Evolutionary conservation across 1,139 yeast species (phyloP).

Genomic region (Magnusiomyces ingens): DNA sequence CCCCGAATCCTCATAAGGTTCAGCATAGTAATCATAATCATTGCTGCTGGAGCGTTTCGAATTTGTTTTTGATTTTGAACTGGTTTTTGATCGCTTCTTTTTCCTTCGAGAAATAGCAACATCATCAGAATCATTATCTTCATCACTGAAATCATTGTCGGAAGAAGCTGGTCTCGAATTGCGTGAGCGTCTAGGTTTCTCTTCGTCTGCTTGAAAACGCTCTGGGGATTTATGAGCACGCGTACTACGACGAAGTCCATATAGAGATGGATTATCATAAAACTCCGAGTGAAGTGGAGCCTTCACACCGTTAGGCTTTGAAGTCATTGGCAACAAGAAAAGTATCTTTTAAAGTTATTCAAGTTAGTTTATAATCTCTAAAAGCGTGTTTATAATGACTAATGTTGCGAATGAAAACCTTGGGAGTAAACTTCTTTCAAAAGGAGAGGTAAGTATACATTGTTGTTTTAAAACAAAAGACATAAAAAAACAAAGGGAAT

Average conservation of each 20-base stretch:
- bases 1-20: slow-evolving; percentile 5
- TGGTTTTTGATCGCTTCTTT: slow-evolving; percentile 14
- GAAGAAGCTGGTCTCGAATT: slow-evolving; percentile 20
- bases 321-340: not conserved
- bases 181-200: slow-evolving; percentile 20
- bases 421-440: not conserved
- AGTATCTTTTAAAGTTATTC: no score
- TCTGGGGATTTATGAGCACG: slow-evolving; percentile 54
- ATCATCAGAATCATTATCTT: slow-evolving; percentile 22
- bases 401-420: not conserved
- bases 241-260: slow-evolving; percentile 83
- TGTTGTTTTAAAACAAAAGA: not conserved
- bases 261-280: slow-evolving; percentile 65
- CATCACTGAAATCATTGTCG: slow-evolving; percentile 20
- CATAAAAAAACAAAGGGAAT: not conserved
- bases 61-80: slow-evolving; percentile 7
- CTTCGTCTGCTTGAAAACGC: slow-evolving; percentile 39
- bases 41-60: slow-evolving; percentile 13
- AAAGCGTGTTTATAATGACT: not conserved
- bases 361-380: not conserved
- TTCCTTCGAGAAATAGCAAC: slow-evolving; percentile 15
- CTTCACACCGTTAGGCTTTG: slow-evolving; percentile 4
- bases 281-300: slow-evolving; percentile 6
- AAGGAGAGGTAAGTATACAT: not conserved
- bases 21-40: slow-evolving; percentile 17